Evolutionary conservation across 2,329 filamentous ascomycete species (phyloP).

Genomic region (Cladosporium cucumerinum): DNA sequence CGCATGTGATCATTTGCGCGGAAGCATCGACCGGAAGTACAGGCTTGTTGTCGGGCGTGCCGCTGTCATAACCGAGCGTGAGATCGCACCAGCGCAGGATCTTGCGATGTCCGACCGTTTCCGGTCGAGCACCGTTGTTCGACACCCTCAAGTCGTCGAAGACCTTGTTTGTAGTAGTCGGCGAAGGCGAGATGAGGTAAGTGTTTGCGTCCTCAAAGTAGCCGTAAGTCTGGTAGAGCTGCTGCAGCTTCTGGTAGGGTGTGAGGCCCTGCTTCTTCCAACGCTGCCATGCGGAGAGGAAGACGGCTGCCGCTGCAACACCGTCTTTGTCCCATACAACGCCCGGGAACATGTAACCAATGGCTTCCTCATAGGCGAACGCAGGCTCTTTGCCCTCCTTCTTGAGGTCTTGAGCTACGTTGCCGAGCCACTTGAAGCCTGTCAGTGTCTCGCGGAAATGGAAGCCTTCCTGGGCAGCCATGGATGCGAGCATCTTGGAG

Average conservation of each 20-base stretch:
- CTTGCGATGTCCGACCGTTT: conserved; percentile 47
- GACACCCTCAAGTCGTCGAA: conserved; percentile 53
- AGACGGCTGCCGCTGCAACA: conserved; percentile 58
- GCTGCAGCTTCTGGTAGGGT: conserved; percentile 55
- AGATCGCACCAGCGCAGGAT: conserved; percentile 61
- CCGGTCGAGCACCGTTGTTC: conserved; percentile 26
- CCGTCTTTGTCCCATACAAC: conserved; percentile 65
- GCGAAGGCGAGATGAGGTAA: conserved; percentile 58
- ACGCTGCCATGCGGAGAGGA: conserved; percentile 53
- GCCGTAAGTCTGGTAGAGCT: conserved; percentile 56
- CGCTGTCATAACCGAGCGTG: conserved; percentile 59
- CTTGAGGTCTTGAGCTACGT: conserved; percentile 54
- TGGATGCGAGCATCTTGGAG: conserved; percentile 58
- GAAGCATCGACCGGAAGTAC: conserved; percentile 54
- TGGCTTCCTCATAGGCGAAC: conserved; percentile 63
- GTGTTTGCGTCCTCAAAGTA: conserved; percentile 63
- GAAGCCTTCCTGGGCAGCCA: conserved; percentile 55
- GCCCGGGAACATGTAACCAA: conserved; percentile 63
- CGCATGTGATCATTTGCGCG: conserved; percentile 63
- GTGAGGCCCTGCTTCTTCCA: conserved; percentile 55
- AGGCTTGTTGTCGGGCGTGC: conserved; percentile 50
- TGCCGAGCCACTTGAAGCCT: conserved; percentile 67
- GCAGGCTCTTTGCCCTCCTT: conserved; percentile 49
- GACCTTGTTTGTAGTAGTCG: conserved; percentile 50
- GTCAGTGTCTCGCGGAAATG: conserved; percentile 61